phyloP scores from a whole-genome alignment of 1,284 basidiomycete species.

The Apiotrichum sp. region DNA sequence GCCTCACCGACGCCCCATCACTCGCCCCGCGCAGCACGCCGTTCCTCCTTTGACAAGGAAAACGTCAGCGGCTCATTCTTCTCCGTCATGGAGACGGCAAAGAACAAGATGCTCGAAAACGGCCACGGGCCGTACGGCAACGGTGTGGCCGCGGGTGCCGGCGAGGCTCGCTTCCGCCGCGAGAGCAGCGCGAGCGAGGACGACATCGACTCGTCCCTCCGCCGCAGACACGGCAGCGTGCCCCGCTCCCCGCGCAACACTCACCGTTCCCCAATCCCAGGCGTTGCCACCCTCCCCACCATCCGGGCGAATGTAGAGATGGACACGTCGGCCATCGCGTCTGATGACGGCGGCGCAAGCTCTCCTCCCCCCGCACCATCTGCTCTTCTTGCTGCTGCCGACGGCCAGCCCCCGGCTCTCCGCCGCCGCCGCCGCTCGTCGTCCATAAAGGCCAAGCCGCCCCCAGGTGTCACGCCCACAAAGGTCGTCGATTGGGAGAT shows the following conservation, averaged over 20 bases:
- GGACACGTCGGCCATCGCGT: slow-evolving; percentile 10
- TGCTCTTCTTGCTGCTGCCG: background rate
- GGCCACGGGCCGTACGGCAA: slow-evolving; percentile 2
- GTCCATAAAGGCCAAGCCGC: slow-evolving; percentile 36
- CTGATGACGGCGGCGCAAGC: slow-evolving; percentile 1
- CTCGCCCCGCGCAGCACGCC: slow-evolving; percentile 8
- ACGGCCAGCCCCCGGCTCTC: slow-evolving; percentile 7
- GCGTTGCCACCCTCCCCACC: slow-evolving; percentile 25
- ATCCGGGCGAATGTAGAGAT: slow-evolving; percentile 29
- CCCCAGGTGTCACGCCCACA: slow-evolving; percentile 37
- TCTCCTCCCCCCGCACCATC: slow-evolving; percentile 20
- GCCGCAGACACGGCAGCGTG: background rate
- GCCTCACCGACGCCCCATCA: slow-evolving; percentile 8
- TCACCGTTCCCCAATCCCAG: slow-evolving; percentile 6
- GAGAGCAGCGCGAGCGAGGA: slow-evolving; percentile 7
- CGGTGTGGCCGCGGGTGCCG: background rate
- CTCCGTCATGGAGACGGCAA: slow-evolving; percentile 3
- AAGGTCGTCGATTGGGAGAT: slow-evolving; percentile 61
- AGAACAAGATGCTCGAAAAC: background rate
- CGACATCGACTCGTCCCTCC: slow-evolving; percentile 6
- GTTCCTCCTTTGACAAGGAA: slow-evolving; percentile 5
- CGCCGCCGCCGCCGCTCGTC: slow-evolving; percentile 31
- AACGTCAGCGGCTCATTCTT: background rate
- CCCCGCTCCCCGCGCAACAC: background rate
- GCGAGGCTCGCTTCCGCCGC: background rate